Base-by-base conservation (phyloP, 164 flowering plant species). In the Aristolochia contorta region DNA sequence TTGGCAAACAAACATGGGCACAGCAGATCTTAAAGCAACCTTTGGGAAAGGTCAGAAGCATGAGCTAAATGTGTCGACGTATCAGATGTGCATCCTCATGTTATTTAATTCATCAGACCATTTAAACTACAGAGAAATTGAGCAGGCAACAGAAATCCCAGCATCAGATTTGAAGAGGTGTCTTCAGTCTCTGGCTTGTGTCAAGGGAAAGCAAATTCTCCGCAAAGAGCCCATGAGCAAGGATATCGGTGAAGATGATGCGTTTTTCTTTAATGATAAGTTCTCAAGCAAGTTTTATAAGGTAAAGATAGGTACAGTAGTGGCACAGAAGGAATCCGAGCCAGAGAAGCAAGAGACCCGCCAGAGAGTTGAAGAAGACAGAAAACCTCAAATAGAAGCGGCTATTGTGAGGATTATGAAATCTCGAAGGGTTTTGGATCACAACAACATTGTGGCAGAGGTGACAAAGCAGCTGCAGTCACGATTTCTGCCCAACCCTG, bases 351-450 rank as follows among this genome's bases (percentile, higher is more conserved):
- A 81, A 71, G 96, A 89, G 75, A 92, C 96, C 7, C 70, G 96
- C 15, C 98, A 89, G 67, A 82, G 94, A 71, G 98, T 92, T 63
- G 97, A 89, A 71, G 98, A 92, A 72, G 98, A 92, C 67, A 77
- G 98, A 65, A 92, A 92, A 66, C 98, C 96, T 22, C 96, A 89
- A 80, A 87, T 89, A 47, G 98, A 92, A 70, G 98, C 98, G 10
- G 97, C 98, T 3, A 77, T 92, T 16, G 98, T 92, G 25, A 78
- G 97, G 74, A 84, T 89, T 60, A 92, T 92, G 98, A 92, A 92
- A 63, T 82, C 96, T 4, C 79, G 98, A 72, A 70, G 82, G 63
- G 84, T 85, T 12, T 70, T 87, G 57, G 96, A 89, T 78, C 97
- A 92, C 61, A 93, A 90, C 72, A 90, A 90, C 62, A 77, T 93